Conservation (phyloP, 1,139 yeast species). For the Meyerozyma carpophila region DNA sequence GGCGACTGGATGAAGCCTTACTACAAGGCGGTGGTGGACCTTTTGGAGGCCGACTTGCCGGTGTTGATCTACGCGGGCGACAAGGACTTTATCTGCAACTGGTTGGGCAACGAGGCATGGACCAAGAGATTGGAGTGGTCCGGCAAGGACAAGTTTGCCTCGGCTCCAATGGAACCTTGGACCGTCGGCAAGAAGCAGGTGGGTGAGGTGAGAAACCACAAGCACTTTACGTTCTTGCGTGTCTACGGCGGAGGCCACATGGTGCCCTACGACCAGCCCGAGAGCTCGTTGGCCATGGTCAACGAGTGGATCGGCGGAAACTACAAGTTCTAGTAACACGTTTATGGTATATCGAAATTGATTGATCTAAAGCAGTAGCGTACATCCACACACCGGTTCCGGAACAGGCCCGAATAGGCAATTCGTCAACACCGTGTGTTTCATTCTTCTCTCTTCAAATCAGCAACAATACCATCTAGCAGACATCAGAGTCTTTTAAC, state of each 20-base stretch:
- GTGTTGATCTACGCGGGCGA: conserved; percentile 81
- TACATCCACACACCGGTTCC: not conserved
- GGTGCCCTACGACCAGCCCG: conserved; percentile 49
- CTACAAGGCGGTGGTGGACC: conserved; percentile 56
- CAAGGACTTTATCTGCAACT: conserved; percentile 80
- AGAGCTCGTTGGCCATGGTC: conserved; percentile 41
- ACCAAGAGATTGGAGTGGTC: conserved; percentile 64
- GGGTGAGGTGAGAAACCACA: conserved; percentile 43
- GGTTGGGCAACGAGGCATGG: conserved; percentile 89
- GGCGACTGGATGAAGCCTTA: conserved; percentile 94
- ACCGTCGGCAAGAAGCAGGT: conserved; percentile 32
- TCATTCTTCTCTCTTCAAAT: not conserved
- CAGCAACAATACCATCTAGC: not conserved
- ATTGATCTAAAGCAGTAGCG: too few relatives aligned
- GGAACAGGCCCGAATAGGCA: not conserved
- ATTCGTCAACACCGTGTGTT: not conserved
- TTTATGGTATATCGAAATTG: not conserved
- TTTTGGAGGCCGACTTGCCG: conserved; percentile 57
- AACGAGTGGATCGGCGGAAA: conserved; percentile 43
- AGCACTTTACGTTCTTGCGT: conserved; percentile 43
- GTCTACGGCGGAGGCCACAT: conserved; percentile 46
- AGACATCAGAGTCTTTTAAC: not conserved
- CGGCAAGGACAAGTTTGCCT: conserved; percentile 46
- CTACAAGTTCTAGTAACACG: conserved; percentile 8
- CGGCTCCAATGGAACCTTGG: conserved; percentile 37